Conservation (phyloP, 352 stramenopile species). For the Phytophthora cajani region DNA sequence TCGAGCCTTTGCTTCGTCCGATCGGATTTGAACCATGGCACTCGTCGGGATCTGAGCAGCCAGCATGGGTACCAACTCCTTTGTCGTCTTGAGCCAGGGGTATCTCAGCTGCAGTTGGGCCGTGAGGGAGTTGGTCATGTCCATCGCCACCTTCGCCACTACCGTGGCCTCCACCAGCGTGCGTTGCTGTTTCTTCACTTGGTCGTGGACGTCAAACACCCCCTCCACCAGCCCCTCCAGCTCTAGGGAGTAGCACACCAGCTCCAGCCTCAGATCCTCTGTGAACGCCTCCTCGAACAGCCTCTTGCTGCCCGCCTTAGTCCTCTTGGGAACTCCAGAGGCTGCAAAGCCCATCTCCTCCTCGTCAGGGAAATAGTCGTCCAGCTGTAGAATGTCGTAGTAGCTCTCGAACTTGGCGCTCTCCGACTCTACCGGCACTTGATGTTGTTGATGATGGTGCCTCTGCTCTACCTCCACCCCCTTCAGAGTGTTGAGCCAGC, state of each 20-base stretch:
- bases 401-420: constrained; percentile 20
- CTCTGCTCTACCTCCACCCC: background rate
- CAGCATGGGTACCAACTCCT: constrained; percentile 17
- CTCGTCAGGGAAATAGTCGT: constrained; percentile 18
- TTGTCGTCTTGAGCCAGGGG: constrained; percentile 13
- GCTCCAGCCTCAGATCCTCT: constrained; percentile 34
- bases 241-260: constrained; percentile 39
- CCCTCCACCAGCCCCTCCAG: constrained; percentile 26
- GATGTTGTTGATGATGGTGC: too few species aligned
- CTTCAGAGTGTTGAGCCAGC: background rate
- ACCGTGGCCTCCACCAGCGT: constrained; percentile 43
- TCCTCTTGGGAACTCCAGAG: background rate
- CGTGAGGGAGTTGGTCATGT: constrained; percentile 6
- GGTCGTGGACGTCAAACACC: constrained; percentile 25
- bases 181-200: constrained; percentile 36
- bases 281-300: constrained; percentile 30
- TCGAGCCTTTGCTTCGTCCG: background rate
- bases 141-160: constrained; percentile 35
- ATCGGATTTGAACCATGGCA: too few species aligned
- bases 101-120: constrained; percentile 26
- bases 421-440: background rate
- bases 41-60: background rate
- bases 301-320: constrained; percentile 4
- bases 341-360: background rate
- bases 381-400: constrained; percentile 32